phyloP scores from a whole-genome alignment of 176 grass and related monocot genomes.

The Avena atlantica region DNA sequence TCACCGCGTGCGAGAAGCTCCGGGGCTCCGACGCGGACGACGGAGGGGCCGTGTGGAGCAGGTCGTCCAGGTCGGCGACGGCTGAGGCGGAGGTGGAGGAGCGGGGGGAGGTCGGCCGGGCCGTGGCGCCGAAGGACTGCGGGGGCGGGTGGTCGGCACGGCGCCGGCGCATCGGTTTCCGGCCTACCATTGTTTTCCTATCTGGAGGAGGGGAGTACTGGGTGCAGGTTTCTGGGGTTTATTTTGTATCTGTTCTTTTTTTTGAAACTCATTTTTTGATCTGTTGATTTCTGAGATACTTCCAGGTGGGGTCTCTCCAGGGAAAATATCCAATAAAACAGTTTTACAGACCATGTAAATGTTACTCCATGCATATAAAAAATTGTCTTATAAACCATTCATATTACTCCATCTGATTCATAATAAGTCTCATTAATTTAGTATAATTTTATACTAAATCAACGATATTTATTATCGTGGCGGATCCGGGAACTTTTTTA shows the following conservation, averaged over 20 bases:
- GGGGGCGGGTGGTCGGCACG: constrained; percentile 36
- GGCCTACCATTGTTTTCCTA: constrained; percentile 49
- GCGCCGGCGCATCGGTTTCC: constrained; percentile 59
- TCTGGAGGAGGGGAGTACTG: constrained; percentile 14
- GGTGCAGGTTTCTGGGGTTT: background rate
- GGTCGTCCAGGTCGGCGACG: constrained; percentile 50
- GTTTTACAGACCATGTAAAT: background rate
- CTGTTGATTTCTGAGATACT: constrained; percentile 7
- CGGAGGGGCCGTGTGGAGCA: constrained; percentile 47
- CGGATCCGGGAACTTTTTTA: too few species aligned
- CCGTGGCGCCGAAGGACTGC: constrained; percentile 46
- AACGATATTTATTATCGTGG: too few species aligned
- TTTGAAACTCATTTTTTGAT: too few species aligned
- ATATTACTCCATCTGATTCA: too few species aligned
- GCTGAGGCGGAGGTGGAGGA: constrained; percentile 48
- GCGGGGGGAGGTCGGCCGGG: constrained; percentile 46
- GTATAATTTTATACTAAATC: too few species aligned
- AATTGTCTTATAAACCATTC: too few species aligned
- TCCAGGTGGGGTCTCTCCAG: constrained; percentile 14
- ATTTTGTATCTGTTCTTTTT: background rate
- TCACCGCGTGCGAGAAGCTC: constrained; percentile 82
- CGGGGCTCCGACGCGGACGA: constrained; percentile 59
- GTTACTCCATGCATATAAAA: too few species aligned
- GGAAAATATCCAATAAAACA: background rate
- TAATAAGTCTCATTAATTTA: too few species aligned